phyloP scores from a whole-genome alignment of 352 stramenopile genomes.

The Phytophthora vignae region DNA sequence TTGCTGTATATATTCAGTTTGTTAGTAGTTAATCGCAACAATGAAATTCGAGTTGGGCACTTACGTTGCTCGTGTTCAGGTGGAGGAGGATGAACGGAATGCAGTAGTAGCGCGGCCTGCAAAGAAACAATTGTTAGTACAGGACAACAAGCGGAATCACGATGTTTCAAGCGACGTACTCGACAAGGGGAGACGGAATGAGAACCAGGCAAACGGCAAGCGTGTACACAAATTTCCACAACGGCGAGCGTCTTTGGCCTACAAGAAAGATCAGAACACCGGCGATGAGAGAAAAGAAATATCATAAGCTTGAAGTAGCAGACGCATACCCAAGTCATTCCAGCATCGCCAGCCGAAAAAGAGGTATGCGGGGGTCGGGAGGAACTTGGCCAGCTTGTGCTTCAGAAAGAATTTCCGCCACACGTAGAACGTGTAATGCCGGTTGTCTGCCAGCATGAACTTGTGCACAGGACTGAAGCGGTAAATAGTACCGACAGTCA shows the following conservation, averaged over 20 bases:
- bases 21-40: constrained; percentile 13
- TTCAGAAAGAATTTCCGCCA: constrained; percentile 90
- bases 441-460: constrained; percentile 93
- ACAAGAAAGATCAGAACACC: background rate
- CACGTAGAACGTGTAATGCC: constrained; percentile 94
- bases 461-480: constrained; percentile 86
- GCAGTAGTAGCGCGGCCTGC: constrained; percentile 84
- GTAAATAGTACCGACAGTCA: constrained; percentile 53
- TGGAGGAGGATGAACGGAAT: constrained; percentile 84
- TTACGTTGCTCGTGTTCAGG: constrained; percentile 75
- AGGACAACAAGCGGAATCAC: background rate
- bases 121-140: background rate
- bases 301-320: background rate
- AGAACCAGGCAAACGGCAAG: constrained; percentile 85
- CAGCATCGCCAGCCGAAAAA: constrained; percentile 72
- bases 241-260: constrained; percentile 62
- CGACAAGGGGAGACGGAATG: constrained; percentile 88
- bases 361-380: constrained; percentile 66
- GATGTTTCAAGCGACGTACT: constrained; percentile 56
- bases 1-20: constrained; percentile 58
- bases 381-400: constrained; percentile 73
- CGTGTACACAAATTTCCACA: constrained; percentile 83
- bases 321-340: constrained; percentile 61
- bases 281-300: background rate
- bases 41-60: constrained; percentile 4